Percentiles rank a stretch among this genome's conserved stretches.
Conservation (phyloP, 1,284 basidiomycete genomes). For the Tilletia setariae region DNA sequence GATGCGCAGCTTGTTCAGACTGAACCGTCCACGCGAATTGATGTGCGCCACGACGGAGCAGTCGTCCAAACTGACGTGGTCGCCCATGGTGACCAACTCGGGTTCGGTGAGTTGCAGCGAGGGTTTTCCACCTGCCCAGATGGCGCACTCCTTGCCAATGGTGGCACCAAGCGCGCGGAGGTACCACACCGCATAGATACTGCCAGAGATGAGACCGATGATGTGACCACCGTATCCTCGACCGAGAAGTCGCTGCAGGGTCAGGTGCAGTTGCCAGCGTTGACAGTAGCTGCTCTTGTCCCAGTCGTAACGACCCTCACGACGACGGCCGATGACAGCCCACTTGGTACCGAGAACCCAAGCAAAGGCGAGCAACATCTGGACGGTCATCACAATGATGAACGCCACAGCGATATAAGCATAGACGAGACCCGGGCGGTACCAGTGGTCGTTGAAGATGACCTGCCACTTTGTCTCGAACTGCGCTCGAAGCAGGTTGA, state of each 20-base stretch:
- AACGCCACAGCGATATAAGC: conserved; percentile 46
- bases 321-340: conserved; percentile 50
- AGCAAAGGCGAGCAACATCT: conserved; percentile 42
- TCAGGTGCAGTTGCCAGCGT: conserved; percentile 53
- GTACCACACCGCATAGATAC: conserved; percentile 50
- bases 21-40: conserved; percentile 53
- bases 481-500: conserved; percentile 41
- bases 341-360: conserved; percentile 53
- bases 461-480: conserved; percentile 30
- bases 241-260: conserved; percentile 45
- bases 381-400: conserved; percentile 43
- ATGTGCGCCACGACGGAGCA: conserved; percentile 54
- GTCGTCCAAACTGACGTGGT: conserved; percentile 50
- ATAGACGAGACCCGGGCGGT: conserved; percentile 50
- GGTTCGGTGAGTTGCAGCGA: conserved; percentile 53
- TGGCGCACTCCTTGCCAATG: conserved; percentile 48
- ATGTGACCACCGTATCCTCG: conserved; percentile 51
- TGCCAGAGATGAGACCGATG: conserved; percentile 46
- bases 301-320: conserved; percentile 54
- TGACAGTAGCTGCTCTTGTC: conserved; percentile 55
- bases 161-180: conserved; percentile 48
- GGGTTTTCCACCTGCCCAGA: conserved; percentile 54
- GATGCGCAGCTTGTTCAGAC: conserved; percentile 51
- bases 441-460: conserved; percentile 53
- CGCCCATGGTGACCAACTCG: conserved; percentile 52